Percentiles rank a stretch among this genome's conserved stretches.
Evolutionary conservation across 169 alveolate genomes (phyloP).

Genomic region (Cryptosporidium viatorum): DNA sequence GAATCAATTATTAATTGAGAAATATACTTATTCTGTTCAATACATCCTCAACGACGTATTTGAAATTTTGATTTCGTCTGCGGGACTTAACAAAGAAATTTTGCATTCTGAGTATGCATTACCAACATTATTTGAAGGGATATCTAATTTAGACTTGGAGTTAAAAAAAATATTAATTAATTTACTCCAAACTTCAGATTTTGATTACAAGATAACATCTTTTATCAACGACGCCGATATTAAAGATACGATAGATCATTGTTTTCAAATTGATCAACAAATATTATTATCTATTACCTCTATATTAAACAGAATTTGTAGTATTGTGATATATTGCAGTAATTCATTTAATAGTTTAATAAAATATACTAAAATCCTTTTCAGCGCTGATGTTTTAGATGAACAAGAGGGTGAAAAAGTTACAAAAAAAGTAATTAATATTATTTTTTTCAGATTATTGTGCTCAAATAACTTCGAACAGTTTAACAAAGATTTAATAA

Average conservation of each 20-base stretch:
- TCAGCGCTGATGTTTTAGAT: background rate
- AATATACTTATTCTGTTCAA: conserved; percentile 12
- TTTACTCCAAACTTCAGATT: background rate
- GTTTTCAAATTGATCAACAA: conserved; percentile 6
- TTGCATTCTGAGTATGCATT: background rate
- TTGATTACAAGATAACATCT: background rate
- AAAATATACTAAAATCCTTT: background rate
- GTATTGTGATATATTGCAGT: background rate
- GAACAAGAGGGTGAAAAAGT: background rate
- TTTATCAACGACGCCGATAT: background rate
- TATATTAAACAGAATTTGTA: background rate
- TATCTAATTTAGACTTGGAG: background rate
- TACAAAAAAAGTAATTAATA: background rate
- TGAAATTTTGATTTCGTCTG: conserved; percentile 6
- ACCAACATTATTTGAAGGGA: background rate
- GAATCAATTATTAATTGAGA: background rate
- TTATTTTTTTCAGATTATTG: background rate
- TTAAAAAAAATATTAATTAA: background rate
- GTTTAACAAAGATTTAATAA: conserved; percentile 29
- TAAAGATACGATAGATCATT: background rate
- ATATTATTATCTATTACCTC: background rate
- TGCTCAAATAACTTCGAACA: background rate
- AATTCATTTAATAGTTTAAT: background rate
- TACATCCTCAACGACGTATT: background rate
- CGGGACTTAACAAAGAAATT: background rate